Conservation (phyloP, 345 rosid genomes). For the Raphanus sativus region DNA sequence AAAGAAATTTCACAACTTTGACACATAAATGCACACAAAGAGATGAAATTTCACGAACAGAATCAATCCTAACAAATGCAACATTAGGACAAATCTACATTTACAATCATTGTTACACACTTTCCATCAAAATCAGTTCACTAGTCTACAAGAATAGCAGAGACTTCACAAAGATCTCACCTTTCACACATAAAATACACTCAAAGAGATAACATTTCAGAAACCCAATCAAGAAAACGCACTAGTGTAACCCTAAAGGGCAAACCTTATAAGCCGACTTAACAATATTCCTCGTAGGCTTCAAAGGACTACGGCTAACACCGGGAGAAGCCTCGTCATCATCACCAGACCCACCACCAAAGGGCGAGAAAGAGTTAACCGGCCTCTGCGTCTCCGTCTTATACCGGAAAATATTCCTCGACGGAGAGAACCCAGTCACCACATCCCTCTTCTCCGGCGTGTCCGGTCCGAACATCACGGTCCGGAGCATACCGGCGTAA, state of each 20-base stretch:
- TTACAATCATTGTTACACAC: not conserved
- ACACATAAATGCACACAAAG: not conserved
- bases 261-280: conserved; percentile 87
- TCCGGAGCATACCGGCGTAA: conserved; percentile 61
- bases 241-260: conserved; percentile 16
- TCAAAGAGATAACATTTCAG: not conserved
- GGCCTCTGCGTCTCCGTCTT: conserved; percentile 80
- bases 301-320: conserved; percentile 61
- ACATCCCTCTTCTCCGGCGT: conserved; percentile 77
- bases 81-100: not conserved
- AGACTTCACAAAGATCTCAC: not conserved
- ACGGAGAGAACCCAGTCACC: conserved; percentile 36
- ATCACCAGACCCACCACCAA: conserved; percentile 67
- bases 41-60: not conserved
- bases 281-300: conserved; percentile 83
- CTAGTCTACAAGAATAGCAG: not conserved
- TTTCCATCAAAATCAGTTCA: not conserved
- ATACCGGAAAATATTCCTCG: conserved; percentile 77
- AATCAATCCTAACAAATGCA: not conserved
- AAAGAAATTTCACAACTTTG: not conserved
- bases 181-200: conserved; percentile 1
- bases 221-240: not conserved
- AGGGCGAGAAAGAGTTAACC: conserved; percentile 63
- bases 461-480: conserved; percentile 76
- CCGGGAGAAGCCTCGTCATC: conserved; percentile 42